A percentile compares a stretch with the other conserved stretches of the same genome.
These are phyloP conservation scores for Diaporthe destruens DNA, from an alignment of 2,329 filamentous ascomycete species.

Conservation along the genomic window DNA sequence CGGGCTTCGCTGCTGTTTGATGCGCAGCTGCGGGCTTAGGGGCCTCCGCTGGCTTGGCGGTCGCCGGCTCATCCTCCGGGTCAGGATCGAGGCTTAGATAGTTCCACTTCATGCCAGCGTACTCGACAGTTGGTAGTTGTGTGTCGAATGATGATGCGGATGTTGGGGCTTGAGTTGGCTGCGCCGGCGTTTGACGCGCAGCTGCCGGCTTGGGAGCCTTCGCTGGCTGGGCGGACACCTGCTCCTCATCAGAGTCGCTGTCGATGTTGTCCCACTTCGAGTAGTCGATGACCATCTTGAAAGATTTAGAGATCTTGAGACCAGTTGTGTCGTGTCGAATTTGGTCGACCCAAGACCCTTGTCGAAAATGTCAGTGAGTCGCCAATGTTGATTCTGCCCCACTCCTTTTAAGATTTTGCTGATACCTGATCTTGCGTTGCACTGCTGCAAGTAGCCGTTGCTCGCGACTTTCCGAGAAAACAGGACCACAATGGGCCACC, in stretches of 20 bases:
- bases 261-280: constrained; percentile 22
- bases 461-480: neutral
- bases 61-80: neutral
- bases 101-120: neutral
- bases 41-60: neutral
- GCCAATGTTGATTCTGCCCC: neutral
- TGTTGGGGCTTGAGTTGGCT: neutral
- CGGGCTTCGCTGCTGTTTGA: neutral
- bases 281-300: constrained; percentile 16
- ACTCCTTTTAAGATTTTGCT: neutral
- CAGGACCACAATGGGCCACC: neutral
- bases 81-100: neutral
- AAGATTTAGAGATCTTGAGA: neutral
- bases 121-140: no score
- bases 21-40: neutral
- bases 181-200: neutral
- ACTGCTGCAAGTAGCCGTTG: neutral
- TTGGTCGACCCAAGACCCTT: neutral
- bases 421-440: neutral
- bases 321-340: neutral
- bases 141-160: no score
- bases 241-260: constrained; percentile 5
- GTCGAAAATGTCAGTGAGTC: neutral
- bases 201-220: neutral
- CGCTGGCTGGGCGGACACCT: neutral